phyloP scores from a whole-genome alignment of 352 stramenopile genomes.

The Globisporangium radiosum region DNA sequence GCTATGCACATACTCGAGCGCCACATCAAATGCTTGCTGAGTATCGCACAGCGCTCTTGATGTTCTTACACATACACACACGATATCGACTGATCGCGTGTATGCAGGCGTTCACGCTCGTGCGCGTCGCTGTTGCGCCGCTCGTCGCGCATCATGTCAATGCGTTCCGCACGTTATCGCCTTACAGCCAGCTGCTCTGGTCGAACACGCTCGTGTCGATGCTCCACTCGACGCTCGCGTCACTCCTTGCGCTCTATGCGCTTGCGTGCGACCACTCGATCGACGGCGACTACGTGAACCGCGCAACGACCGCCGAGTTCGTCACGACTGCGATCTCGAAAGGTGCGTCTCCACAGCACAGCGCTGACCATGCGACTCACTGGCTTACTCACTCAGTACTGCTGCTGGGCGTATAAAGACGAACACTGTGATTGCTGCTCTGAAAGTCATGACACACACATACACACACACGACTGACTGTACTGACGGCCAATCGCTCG shows the following conservation, averaged over 20 bases:
- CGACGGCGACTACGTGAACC: constrained; percentile 31
- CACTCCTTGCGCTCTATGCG: constrained; percentile 41
- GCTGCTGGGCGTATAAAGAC: too few species aligned
- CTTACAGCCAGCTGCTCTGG: constrained; percentile 42
- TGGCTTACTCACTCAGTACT: too few species aligned
- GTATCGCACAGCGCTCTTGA: too few species aligned
- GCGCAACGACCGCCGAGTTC: constrained; percentile 25
- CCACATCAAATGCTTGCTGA: neutral
- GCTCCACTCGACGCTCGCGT: constrained; percentile 55
- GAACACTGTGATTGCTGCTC: too few species aligned
- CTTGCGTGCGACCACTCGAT: constrained; percentile 51
- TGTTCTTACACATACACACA: neutral
- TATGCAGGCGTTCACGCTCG: constrained; percentile 33
- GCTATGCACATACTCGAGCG: neutral
- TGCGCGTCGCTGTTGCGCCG: constrained; percentile 35
- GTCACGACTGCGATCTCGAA: constrained; percentile 63
- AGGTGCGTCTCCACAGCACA: constrained; percentile 15
- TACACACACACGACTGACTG: too few species aligned
- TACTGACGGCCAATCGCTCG: too few species aligned
- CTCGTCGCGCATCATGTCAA: constrained; percentile 33
- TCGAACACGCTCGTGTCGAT: constrained; percentile 74
- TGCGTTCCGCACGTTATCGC: constrained; percentile 39
- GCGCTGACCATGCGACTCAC: too few species aligned
- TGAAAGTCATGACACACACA: too few species aligned
- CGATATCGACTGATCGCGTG: too few species aligned